Conservation (phyloP, 495 filamentous ascomycete species). For the Umbilicaria muhlenbergii region DNA sequence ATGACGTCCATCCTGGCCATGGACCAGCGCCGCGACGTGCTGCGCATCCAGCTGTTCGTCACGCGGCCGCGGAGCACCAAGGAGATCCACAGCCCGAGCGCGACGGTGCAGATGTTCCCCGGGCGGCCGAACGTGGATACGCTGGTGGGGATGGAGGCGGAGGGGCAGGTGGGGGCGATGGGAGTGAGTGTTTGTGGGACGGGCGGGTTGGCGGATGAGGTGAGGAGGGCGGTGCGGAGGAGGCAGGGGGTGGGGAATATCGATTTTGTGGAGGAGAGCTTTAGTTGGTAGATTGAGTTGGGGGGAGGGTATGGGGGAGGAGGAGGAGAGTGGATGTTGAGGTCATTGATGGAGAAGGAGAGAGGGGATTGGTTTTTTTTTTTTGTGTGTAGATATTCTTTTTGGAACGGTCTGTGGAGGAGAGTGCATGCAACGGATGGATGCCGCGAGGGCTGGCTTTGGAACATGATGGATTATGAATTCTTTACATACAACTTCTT, state of each 20-base stretch:
- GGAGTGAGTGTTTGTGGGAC: conserved; percentile 83
- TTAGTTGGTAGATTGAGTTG: conserved; percentile 56
- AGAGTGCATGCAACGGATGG: too few species aligned
- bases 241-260: conserved; percentile 47
- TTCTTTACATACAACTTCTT: too few species aligned
- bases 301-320: not conserved
- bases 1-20: conserved; percentile 76
- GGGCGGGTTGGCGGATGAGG: conserved; percentile 69
- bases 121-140: conserved; percentile 70
- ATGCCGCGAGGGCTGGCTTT: too few species aligned
- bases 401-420: too few species aligned
- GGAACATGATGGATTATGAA: too few species aligned
- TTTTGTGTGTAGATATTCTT: too few species aligned
- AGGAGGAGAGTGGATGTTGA: too few species aligned
- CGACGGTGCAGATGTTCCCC: conserved; percentile 70
- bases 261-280: conserved; percentile 78
- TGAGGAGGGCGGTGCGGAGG: conserved; percentile 54
- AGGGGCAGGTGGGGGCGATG: conserved; percentile 70
- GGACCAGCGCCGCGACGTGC: conserved; percentile 58
- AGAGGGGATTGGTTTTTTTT: too few species aligned
- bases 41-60: conserved; percentile 75
- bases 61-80: conserved; percentile 61
- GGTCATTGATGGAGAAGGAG: too few species aligned
- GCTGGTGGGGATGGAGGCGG: conserved; percentile 59
- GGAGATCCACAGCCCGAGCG: conserved; percentile 52